phyloP scores from a whole-genome alignment of 2,329 filamentous ascomycete species.

The Cryoendolithus antarcticus region DNA sequence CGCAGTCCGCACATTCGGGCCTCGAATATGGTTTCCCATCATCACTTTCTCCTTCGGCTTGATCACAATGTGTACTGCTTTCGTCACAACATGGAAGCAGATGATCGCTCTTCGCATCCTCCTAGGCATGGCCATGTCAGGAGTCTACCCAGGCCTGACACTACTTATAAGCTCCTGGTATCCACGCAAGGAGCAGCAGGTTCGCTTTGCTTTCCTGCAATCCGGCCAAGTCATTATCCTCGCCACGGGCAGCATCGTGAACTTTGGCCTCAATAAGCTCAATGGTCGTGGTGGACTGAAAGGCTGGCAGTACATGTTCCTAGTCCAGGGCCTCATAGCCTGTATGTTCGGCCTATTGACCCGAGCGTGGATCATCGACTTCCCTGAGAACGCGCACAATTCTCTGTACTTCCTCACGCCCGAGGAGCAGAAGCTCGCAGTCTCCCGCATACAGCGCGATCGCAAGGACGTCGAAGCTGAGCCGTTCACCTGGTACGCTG shows the following conservation, averaged over 20 bases:
- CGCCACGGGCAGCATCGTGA: constrained; percentile 54
- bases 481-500: constrained; percentile 42
- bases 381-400: constrained; percentile 47
- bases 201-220: constrained; percentile 53
- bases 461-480: constrained; percentile 48
- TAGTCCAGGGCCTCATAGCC: constrained; percentile 53
- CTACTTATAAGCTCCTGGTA: constrained; percentile 48
- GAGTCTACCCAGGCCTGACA: constrained; percentile 40
- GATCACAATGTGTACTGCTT: constrained; percentile 57
- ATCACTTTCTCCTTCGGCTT: constrained; percentile 51
- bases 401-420: constrained; percentile 47
- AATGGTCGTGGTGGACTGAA: constrained; percentile 43
- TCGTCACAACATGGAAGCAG: constrained; percentile 53
- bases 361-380: constrained; percentile 61
- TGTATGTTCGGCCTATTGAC: constrained; percentile 41
- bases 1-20: constrained; percentile 52
- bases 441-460: constrained; percentile 47
- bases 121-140: constrained; percentile 51
- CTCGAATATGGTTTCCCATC: constrained; percentile 48
- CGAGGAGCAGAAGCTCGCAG: constrained; percentile 43
- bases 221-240: constrained; percentile 53
- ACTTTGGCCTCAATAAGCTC: constrained; percentile 55
- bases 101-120: constrained; percentile 57
- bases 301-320: constrained; percentile 59
- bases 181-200: constrained; percentile 51